These are phyloP conservation scores for Coemansia sp. DNA, from an alignment of 192 early-diverging fungal species.

Conservation along the genomic window DNA sequence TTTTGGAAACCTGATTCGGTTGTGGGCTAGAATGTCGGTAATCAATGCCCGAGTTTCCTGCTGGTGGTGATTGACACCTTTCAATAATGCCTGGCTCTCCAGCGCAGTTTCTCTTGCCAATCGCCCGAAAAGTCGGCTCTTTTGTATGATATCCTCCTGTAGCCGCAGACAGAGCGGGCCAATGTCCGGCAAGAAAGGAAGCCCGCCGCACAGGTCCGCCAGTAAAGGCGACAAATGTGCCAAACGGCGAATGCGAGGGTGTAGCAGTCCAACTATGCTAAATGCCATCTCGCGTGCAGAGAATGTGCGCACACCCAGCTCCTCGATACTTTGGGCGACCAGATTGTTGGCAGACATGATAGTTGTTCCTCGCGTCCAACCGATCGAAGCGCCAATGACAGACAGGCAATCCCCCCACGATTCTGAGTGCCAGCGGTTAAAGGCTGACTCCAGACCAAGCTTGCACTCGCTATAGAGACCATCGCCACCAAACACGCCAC, in stretches of 20 bases:
- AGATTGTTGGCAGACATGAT: slow-evolving; percentile 89
- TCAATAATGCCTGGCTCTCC: neutral
- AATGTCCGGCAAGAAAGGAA: slow-evolving; percentile 33
- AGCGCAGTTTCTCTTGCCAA: neutral
- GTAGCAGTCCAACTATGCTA: slow-evolving; percentile 85
- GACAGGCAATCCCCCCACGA: slow-evolving; percentile 82
- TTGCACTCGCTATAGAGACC: slow-evolving; percentile 94
- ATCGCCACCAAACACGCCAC: slow-evolving; percentile 87
- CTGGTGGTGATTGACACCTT: neutral
- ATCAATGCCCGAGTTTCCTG: neutral
- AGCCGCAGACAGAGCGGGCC: neutral
- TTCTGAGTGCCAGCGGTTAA: slow-evolving; percentile 89
- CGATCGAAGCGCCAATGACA: slow-evolving; percentile 86
- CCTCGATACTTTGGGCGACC: slow-evolving; percentile 78
- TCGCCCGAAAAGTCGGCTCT: neutral
- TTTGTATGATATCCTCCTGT: neutral
- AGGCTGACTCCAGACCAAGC: slow-evolving; percentile 80
- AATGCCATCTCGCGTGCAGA: slow-evolving; percentile 91
- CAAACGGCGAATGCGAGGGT: slow-evolving; percentile 64
- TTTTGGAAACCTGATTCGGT: slow-evolving; percentile 80
- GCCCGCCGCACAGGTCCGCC: slow-evolving; percentile 85
- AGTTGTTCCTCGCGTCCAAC: slow-evolving; percentile 94
- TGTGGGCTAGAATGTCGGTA: slow-evolving; percentile 62
- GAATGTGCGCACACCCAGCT: slow-evolving; percentile 84
- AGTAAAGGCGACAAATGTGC: slow-evolving; percentile 72